Evolutionary conservation across 441 rosid genomes (phyloP).

Genomic region (Pelargonium citronellum): DNA sequence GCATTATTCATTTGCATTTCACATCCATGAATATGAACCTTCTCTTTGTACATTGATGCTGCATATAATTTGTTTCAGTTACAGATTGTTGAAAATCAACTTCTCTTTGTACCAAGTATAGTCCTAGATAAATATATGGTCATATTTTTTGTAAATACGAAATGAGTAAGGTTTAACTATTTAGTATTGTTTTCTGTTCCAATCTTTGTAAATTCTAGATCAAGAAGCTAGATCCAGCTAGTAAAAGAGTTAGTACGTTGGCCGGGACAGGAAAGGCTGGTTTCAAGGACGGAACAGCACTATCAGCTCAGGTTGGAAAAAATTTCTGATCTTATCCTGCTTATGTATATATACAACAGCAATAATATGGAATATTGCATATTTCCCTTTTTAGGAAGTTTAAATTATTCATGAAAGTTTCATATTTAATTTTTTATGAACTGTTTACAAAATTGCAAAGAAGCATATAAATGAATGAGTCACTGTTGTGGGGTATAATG

Average conservation of each 20-base stretch:
- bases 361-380: neutral
- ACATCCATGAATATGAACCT: no score
- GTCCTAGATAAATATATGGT: neutral
- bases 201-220: conserved; percentile 43
- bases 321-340: neutral
- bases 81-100: conserved; percentile 4
- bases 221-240: conserved; percentile 75
- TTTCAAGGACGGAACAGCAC: conserved; percentile 75
- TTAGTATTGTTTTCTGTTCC: conserved; percentile 1
- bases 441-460: neutral
- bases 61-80: neutral
- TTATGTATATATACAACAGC: neutral
- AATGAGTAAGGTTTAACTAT: neutral
- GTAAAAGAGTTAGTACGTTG: conserved; percentile 61
- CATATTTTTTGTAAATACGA: neutral
- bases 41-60: neutral
- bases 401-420: neutral
- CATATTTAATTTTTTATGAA: neutral
- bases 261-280: conserved; percentile 98
- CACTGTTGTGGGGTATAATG: neutral
- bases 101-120: neutral
- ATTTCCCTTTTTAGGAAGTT: neutral
- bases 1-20: neutral
- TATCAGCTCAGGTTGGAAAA: conserved; percentile 61
- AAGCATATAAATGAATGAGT: neutral